phyloP scores from a whole-genome alignment of 129 eudicot genomes.

The sunflower (Helianthus annuus) region DNA sequence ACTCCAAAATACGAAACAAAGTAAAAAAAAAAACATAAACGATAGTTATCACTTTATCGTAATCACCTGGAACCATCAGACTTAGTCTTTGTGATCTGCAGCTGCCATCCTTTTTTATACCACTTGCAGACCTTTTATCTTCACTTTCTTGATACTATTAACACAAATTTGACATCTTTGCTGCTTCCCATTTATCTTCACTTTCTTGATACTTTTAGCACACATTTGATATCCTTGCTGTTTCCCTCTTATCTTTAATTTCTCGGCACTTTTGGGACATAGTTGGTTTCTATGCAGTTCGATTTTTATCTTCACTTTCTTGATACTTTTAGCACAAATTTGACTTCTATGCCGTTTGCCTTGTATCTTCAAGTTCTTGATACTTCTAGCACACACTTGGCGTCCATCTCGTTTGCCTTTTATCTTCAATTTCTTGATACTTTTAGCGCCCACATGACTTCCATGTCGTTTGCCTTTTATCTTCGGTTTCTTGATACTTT shows the following conservation, averaged over 20 bases:
- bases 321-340: neutral
- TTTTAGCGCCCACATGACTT: neutral
- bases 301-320: slow-evolving; percentile 8
- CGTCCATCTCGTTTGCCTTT: neutral
- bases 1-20: neutral
- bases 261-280: neutral
- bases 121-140: slow-evolving; percentile 4
- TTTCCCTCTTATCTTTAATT: neutral
- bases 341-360: neutral
- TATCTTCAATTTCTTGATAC: neutral
- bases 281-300: neutral
- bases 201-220: neutral
- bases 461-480: neutral
- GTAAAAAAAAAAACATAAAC: neutral
- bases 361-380: neutral
- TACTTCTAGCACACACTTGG: neutral
- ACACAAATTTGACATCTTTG: neutral
- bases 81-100: neutral
- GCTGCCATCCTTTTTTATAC: neutral
- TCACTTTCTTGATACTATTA: slow-evolving; percentile 3
- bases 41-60: neutral
- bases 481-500: neutral
- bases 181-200: neutral
- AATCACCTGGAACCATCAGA: slow-evolving; percentile 4
- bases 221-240: neutral